Conservation (phyloP, 2,329 filamentous ascomycete genomes). For the Alternaria brassicicola region DNA sequence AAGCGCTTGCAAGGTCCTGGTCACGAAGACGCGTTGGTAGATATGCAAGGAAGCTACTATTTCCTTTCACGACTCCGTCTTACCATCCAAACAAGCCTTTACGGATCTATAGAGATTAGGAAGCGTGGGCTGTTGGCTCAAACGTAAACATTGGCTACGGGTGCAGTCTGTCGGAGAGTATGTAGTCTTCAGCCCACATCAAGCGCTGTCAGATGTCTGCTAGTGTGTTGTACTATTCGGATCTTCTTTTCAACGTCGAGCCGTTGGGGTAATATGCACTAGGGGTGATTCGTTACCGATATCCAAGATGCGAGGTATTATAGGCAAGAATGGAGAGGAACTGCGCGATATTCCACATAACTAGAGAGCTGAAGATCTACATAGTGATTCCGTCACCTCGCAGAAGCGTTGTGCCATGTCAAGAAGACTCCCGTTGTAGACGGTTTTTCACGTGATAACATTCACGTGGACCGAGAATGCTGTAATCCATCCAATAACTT, state of each 20-base stretch:
- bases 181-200: neutral
- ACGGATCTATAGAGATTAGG: neutral
- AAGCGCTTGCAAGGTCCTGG: neutral
- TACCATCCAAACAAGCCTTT: neutral
- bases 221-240: slow-evolving; percentile 1
- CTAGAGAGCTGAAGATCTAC: neutral
- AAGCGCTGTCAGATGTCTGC: neutral
- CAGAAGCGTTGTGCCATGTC: neutral
- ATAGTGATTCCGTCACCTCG: neutral
- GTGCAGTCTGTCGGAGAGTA: neutral
- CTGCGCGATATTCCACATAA: neutral
- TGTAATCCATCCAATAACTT: too few species aligned
- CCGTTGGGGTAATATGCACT: neutral
- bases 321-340: too few species aligned
- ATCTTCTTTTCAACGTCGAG: neutral
- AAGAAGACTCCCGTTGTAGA: neutral
- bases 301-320: neutral
- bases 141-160: neutral
- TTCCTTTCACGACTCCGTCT: neutral
- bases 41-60: neutral
- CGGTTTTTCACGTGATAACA: neutral
- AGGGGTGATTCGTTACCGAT: neutral
- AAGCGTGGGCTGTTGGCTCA: neutral
- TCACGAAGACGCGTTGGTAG: neutral
- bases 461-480: too few species aligned